A percentile compares a stretch with the other conserved stretches of the same genome.
Evolutionary conservation across 768 basidiomycete species (phyloP).

Genomic region (Boletus subparvulus): DNA sequence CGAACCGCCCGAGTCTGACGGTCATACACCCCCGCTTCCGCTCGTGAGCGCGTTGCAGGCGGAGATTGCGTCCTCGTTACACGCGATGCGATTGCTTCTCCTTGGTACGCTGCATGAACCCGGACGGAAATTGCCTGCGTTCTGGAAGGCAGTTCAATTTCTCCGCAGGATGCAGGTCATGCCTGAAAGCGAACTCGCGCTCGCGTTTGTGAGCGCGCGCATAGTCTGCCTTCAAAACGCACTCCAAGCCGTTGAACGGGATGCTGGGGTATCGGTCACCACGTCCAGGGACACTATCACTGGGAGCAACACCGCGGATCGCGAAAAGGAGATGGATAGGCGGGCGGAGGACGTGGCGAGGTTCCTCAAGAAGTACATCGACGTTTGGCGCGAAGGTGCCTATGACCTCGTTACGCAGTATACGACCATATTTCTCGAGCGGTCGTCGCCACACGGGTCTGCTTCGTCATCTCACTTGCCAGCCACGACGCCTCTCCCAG

Average conservation of each 20-base stretch:
- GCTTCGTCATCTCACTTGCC: slow-evolving; percentile 19
- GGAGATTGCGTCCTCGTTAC: slow-evolving; percentile 65
- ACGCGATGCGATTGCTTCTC: slow-evolving; percentile 72
- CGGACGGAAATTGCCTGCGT: slow-evolving; percentile 76
- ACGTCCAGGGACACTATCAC: slow-evolving; percentile 13
- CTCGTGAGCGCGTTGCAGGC: slow-evolving; percentile 52
- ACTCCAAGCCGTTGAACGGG: slow-evolving; percentile 51
- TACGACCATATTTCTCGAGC: slow-evolving; percentile 84
- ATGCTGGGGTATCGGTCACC: slow-evolving; percentile 37
- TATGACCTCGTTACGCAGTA: slow-evolving; percentile 92
- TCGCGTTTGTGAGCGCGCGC: slow-evolving; percentile 79
- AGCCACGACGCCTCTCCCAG: slow-evolving; percentile 19
- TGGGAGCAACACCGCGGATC: slow-evolving; percentile 27
- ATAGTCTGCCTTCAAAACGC: slow-evolving; percentile 59
- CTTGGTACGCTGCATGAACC: slow-evolving; percentile 78
- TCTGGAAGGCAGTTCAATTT: slow-evolving; percentile 89
- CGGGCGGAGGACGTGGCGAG: slow-evolving; percentile 71
- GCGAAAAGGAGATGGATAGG: slow-evolving; percentile 50
- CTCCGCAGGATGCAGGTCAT: slow-evolving; percentile 77
- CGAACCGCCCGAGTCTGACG: slow-evolving; percentile 48
- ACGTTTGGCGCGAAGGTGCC: slow-evolving; percentile 87
- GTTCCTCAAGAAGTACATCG: slow-evolving; percentile 84
- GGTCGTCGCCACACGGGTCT: slow-evolving; percentile 37
- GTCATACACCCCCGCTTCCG: slow-evolving; percentile 18
- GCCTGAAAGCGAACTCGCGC: slow-evolving; percentile 75